Conservation (phyloP, 441 rosid genomes). For the Pelargonium citronellum region DNA sequence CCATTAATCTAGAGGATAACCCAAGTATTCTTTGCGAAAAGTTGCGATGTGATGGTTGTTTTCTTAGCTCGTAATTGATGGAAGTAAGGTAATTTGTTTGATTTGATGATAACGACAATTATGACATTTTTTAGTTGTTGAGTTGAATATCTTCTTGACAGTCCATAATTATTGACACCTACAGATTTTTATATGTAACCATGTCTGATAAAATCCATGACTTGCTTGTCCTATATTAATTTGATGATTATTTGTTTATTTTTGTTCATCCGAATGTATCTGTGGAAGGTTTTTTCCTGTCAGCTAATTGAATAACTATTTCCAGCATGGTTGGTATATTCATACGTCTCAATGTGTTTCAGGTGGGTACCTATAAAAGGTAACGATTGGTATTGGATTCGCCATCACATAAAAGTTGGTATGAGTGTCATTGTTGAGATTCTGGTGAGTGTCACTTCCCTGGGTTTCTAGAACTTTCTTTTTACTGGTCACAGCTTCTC, state of each 20-base stretch:
- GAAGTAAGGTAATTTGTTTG: too few species aligned
- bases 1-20: too few species aligned
- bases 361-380: conserved; percentile 98
- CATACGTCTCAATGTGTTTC: conserved; percentile 25
- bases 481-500: neutral
- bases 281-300: neutral
- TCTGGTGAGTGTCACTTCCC: conserved; percentile 49
- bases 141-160: too few species aligned
- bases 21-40: too few species aligned
- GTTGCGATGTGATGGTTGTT: too few species aligned
- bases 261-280: neutral
- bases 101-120: too few species aligned
- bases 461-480: neutral
- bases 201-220: neutral
- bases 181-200: neutral
- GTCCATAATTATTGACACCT: too few species aligned
- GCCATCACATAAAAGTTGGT: conserved; percentile 92
- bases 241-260: neutral
- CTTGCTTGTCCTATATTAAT: neutral
- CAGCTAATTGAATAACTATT: neutral
- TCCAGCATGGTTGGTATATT: neutral
- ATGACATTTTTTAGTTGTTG: too few species aligned
- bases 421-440: conserved; percentile 89
- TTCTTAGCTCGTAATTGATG: too few species aligned
- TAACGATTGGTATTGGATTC: conserved; percentile 97